Evolutionary conservation across 176 grass and related monocot species (phyloP), one percentile per base, ranked within the genome.

Genomic region (Phoenix dactylifera): DNA sequence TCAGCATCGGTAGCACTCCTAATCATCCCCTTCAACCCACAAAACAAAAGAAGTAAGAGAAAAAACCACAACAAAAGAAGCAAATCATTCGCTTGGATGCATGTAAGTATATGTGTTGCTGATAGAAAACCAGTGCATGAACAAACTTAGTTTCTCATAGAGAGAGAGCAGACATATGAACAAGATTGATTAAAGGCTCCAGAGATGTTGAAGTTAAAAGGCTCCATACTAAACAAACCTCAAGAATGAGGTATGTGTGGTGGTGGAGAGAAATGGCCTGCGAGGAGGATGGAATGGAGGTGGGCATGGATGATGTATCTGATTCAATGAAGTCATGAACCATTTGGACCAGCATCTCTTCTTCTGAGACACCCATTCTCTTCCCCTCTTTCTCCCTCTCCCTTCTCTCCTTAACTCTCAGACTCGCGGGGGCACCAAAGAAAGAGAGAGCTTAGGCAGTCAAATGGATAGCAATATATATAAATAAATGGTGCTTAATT

Each of bases 271-370:
- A 22, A 23, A 16, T 7, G 39, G 39, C 15, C n/a, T 16, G 18
- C 15, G 44, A 50, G 50, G 63, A 51, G 63, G 60, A 15, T 22
- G 32, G 32, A 48, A 48, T 48, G 18, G 30, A 19, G 32, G 23
- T 16, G 3, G 49, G 23, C 7, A 16, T 50, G 18, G 63, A 16
- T 28, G 16, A 16, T 63, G 60, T 15, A 7, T 66, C 63, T 7
- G 63, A 66, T 29, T 66, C 63, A 49, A 66, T 66, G 63, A 66
- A 66, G 49, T 66, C 50, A 24, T 66, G 50, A 12, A 66, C 63
- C 63, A 66, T 66, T 18, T 66, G 63, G 6, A 52, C 49, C 14
- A 66, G 63, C 24, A 14, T 53, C 16, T 66, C 63, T 54, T 66
- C 63, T 28, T 66, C 63, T 5, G 24, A 66, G 50, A 49, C 18